A percentile compares a stretch with the other conserved stretches of the same genome.
These are phyloP conservation scores for Coix lacrymajobi DNA, from an alignment of 176 grass and related monocot genomes.

Conservation along the genomic window DNA sequence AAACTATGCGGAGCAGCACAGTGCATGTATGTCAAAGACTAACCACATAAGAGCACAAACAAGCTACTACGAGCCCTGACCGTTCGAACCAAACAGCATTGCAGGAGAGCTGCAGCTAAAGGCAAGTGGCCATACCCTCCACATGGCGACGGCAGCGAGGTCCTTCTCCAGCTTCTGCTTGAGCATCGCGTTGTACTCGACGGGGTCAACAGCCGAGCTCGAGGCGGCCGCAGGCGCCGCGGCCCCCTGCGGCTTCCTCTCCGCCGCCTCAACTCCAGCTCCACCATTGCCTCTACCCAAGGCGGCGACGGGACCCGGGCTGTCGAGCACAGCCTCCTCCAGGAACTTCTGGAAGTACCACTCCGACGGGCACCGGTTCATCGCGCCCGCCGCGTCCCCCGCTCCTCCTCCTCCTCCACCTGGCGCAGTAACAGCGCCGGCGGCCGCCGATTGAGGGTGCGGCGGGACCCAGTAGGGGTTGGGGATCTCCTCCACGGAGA, in stretches of 20 bases:
- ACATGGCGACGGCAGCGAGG: constrained; percentile 84
- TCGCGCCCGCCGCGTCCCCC: neutral
- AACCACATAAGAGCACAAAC: neutral
- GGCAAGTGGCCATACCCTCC: constrained; percentile 44
- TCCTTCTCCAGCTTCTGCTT: constrained; percentile 93
- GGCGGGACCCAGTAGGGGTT: constrained; percentile 57
- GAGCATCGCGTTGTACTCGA: constrained; percentile 71
- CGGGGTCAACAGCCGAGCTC: constrained; percentile 45
- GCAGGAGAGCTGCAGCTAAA: neutral
- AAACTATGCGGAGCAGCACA: too few species aligned
- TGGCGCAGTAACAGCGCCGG: neutral
- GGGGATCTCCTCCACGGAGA: constrained; percentile 82
- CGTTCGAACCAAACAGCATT: neutral
- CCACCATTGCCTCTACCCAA: neutral
- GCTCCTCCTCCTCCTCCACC: neutral
- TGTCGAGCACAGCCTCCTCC: constrained; percentile 61
- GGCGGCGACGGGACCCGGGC: constrained; percentile 9
- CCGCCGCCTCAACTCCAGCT: neutral
- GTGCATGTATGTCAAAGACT: neutral
- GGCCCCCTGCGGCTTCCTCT: constrained; percentile 18
- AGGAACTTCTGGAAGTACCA: constrained; percentile 97
- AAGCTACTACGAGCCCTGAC: neutral
- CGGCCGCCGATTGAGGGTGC: neutral
- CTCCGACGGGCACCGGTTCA: constrained; percentile 81
- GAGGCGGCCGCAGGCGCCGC: neutral